A percentile compares a stretch with the other conserved stretches of the same genome.
These are phyloP conservation scores for Aureobasidium melanogenum DNA, from an alignment of 2,329 filamentous ascomycete species.

Conservation along the genomic window DNA sequence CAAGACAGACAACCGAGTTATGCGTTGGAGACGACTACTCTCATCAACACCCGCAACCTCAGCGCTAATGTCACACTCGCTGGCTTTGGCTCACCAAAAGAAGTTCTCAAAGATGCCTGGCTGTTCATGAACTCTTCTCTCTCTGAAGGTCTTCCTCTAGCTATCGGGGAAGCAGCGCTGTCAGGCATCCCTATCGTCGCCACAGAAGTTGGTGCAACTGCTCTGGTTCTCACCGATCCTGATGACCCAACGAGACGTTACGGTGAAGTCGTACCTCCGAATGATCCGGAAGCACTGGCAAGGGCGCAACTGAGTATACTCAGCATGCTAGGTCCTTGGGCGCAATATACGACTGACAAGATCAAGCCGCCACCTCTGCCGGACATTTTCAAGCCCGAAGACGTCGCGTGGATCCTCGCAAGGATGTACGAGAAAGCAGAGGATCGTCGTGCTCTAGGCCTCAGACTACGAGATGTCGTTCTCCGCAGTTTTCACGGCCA, in stretches of 20 bases:
- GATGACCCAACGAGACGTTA: constrained; percentile 38
- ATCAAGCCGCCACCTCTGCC: constrained; percentile 35
- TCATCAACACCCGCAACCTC: constrained; percentile 48
- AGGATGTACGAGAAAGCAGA: constrained; percentile 52
- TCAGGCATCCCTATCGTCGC: constrained; percentile 49
- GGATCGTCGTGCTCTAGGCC: constrained; percentile 48
- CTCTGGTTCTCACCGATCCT: constrained; percentile 46
- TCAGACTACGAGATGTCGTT: constrained; percentile 50
- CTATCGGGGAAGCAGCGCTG: constrained; percentile 49
- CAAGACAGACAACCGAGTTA: constrained; percentile 55
- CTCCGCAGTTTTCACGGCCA: constrained; percentile 51
- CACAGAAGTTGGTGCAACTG: constrained; percentile 48
- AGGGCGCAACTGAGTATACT: constrained; percentile 54
- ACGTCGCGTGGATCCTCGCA: constrained; percentile 45
- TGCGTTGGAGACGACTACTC: constrained; percentile 49
- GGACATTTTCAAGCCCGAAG: constrained; percentile 39
- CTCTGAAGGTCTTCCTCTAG: constrained; percentile 48
- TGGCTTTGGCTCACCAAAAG: constrained; percentile 47
- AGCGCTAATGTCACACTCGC: constrained; percentile 42
- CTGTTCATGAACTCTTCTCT: constrained; percentile 47
- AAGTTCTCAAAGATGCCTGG: constrained; percentile 35
- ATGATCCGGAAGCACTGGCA: constrained; percentile 51
- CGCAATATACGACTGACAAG: constrained; percentile 46
- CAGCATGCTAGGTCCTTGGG: constrained; percentile 53
- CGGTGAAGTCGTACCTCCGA: constrained; percentile 55